phyloP scores from a whole-genome alignment of 495 filamentous ascomycete genomes.

The Acidiella bohemica region DNA sequence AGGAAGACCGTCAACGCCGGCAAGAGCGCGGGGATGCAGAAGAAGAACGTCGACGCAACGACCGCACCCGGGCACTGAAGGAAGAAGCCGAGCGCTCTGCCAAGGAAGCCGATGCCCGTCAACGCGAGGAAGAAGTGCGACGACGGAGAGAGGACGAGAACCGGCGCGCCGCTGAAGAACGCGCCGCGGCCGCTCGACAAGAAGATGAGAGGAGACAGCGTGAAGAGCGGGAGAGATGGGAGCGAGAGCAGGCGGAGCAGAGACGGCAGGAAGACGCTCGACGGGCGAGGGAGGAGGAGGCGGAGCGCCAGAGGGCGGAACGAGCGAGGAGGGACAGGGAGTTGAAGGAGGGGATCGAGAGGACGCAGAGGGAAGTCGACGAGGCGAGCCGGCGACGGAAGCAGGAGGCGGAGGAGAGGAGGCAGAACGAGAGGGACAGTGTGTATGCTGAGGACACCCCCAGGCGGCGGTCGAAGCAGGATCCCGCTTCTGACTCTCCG shows the following conservation, averaged over 20 bases:
- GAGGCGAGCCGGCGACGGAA: slow-evolving; percentile 6
- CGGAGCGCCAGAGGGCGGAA: neutral
- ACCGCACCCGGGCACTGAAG: slow-evolving; percentile 18
- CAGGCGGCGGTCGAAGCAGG: neutral
- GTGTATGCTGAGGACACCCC: neutral
- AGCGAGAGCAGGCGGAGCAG: slow-evolving; percentile 12
- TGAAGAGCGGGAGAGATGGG: slow-evolving; percentile 15
- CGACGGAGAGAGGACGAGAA: slow-evolving; percentile 6
- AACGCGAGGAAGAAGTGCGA: slow-evolving; percentile 3
- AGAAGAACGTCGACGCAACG: slow-evolving; percentile 13
- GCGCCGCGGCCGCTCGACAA: slow-evolving; percentile 2
- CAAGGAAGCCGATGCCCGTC: slow-evolving; percentile 15
- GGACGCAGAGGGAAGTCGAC: slow-evolving; percentile 14
- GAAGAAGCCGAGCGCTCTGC: slow-evolving; percentile 13
- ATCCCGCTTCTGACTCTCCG: slow-evolving; percentile 14
- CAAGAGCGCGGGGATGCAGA: slow-evolving; percentile 13
- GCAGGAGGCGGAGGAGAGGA: slow-evolving; percentile 9
- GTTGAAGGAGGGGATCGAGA: slow-evolving; percentile 16
- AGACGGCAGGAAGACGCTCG: slow-evolving; percentile 6
- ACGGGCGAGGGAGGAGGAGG: slow-evolving; percentile 8
- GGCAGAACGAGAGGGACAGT: slow-evolving; percentile 2
- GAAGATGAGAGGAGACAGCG: slow-evolving; percentile 8
- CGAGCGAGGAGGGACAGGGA: slow-evolving; percentile 9
- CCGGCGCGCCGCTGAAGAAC: slow-evolving; percentile 12
- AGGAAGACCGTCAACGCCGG: slow-evolving; percentile 17